Evolutionary conservation across 805 yeast genomes (phyloP), one percentile per base, ranked within the genome.

Genomic region (Spathaspora girioi): DNA sequence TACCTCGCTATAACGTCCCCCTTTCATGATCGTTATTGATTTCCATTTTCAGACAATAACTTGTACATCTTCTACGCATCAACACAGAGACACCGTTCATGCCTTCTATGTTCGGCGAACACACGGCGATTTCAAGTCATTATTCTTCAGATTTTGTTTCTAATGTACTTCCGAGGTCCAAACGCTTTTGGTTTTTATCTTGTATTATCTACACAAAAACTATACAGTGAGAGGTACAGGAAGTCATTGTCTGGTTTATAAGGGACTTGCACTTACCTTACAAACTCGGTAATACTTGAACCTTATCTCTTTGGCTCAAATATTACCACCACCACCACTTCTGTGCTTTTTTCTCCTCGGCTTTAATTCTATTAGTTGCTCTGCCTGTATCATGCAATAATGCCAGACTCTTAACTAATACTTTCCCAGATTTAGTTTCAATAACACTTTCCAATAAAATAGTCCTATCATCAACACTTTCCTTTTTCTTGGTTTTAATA

Each of bases 361-460:
- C 47, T 17, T 55, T 52, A 4, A 55, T 26, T 31, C 44, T 26
- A 31, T 61, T 56, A n/a, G 60, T 56, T 9, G 61, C 67, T 50
- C 70, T 55, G 8, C 72, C 73, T 2, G 75, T 70, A 51, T 69
- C 71, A 42, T 63, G 62, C 43, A 83, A 75, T 3, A 68, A 56
- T 5, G 87, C 87, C 6, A 65, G 63, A 9, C 88, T 84, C 46
- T 76, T 73, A 1, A 88, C 90, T 46, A 89, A 69, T 0, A 73
- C 61, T 43, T 78, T 76, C 4, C 87, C 87, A 8, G 71, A 68
- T 3, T 78, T 69, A 17, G 79, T 74, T 54, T 81, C 81, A 43
- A 88, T 75, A 20, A 70, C 69, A 17, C 88, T 83, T 18, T 71
- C 75, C 31, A 84, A 79, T 5, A 59, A 61, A 7, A 77, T 65